Conservation (phyloP, 805 yeast species). For the Metschnikowia sp. region DNA sequence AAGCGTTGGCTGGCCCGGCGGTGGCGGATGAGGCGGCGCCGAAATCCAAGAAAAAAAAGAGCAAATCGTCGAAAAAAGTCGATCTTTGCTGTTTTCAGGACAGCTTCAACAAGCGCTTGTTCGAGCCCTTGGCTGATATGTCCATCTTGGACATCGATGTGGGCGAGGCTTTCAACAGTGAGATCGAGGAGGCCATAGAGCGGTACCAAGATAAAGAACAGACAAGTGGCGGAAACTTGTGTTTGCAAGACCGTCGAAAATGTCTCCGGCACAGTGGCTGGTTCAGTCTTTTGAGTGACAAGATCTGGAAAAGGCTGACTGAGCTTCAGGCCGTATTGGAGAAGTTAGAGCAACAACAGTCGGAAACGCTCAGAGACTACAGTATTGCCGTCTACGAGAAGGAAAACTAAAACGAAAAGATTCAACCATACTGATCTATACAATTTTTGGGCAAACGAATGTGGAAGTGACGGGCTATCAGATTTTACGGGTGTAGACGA, state of each 20-base stretch:
- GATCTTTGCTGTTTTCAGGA: conserved; percentile 56
- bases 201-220: conserved; percentile 11
- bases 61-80: conserved; percentile 29
- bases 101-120: conserved; percentile 14
- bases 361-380: conserved; percentile 31
- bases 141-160: not conserved
- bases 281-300: conserved; percentile 39
- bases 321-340: conserved; percentile 35
- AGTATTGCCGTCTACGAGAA: conserved; percentile 31
- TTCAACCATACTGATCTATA: not conserved
- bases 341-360: conserved; percentile 25
- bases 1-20: conserved; percentile 16
- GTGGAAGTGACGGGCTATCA: not conserved
- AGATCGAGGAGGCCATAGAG: conserved; percentile 16
- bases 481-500: conserved; percentile 6
- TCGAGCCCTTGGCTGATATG: not conserved
- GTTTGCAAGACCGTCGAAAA: conserved; percentile 52
- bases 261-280: conserved; percentile 56
- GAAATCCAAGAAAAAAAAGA: conserved; percentile 16
- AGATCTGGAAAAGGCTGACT: conserved; percentile 25
- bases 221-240: conserved; percentile 22
- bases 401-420: not conserved
- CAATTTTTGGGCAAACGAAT: not conserved
- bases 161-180: conserved; percentile 13
- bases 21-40: conserved; percentile 13